Conservation (phyloP, 768 basidiomycete species). For the Pholiota conissans region DNA sequence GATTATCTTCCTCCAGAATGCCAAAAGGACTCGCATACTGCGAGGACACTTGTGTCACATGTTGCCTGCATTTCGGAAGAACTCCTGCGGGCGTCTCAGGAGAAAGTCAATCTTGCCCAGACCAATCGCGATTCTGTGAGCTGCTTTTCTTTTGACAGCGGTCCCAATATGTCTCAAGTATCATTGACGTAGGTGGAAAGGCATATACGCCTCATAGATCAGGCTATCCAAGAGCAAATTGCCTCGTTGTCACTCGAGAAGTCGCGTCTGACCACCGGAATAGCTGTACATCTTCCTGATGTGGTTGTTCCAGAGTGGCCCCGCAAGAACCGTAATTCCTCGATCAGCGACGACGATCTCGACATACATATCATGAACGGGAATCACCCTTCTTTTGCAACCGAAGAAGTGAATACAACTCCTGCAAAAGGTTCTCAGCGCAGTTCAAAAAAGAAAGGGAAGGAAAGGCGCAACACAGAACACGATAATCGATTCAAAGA, state of each 20-base stretch:
- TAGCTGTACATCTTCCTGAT: constrained; percentile 60
- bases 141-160: background rate
- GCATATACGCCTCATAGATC: constrained; percentile 76
- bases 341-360: constrained; percentile 9
- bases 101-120: constrained; percentile 76
- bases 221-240: constrained; percentile 52
- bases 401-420: constrained; percentile 10
- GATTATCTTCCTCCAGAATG: constrained; percentile 23
- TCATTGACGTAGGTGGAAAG: constrained; percentile 61
- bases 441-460: constrained; percentile 10
- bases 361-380: background rate
- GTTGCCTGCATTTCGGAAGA: constrained; percentile 64
- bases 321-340: constrained; percentile 27
- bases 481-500: constrained; percentile 20
- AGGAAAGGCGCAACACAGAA: constrained; percentile 22
- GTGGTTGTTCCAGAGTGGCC: constrained; percentile 56
- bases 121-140: constrained; percentile 71
- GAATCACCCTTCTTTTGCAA: background rate
- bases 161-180: background rate
- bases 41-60: constrained; percentile 52
- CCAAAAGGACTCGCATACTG: constrained; percentile 33
- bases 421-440: background rate
- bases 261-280: constrained; percentile 23
- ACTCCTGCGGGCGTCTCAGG: constrained; percentile 62
- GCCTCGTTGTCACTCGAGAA: constrained; percentile 39